Evolutionary conservation across 306 rosid genomes (phyloP).

Genomic region (Glycyrrhiza uralensis): DNA sequence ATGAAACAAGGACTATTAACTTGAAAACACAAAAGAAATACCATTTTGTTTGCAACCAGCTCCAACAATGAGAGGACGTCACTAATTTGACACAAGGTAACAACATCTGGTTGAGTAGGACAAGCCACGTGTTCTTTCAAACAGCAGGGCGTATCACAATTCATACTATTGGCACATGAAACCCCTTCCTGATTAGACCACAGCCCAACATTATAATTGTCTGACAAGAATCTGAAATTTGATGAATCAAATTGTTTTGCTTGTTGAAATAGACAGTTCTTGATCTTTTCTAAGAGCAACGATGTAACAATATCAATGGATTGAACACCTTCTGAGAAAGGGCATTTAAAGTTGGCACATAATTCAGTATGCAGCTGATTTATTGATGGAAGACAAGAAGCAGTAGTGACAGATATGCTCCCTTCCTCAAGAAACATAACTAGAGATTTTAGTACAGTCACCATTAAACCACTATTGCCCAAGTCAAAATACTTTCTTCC

Average conservation of each 20-base stretch:
- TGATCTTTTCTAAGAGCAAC: slow-evolving; percentile 47
- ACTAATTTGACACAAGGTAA: slow-evolving; percentile 38
- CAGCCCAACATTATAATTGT: slow-evolving; percentile 20
- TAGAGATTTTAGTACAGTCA: slow-evolving; percentile 59
- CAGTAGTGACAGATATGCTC: slow-evolving; percentile 29
- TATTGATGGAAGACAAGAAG: slow-evolving; percentile 34
- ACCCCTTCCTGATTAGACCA: slow-evolving; percentile 26
- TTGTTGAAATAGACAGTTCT: slow-evolving; percentile 22
- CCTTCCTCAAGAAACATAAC: slow-evolving; percentile 50
- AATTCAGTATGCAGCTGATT: slow-evolving; percentile 34
- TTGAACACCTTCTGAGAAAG: slow-evolving; percentile 52
- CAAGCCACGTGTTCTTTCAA: slow-evolving; percentile 28
- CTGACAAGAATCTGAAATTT: slow-evolving; percentile 18
- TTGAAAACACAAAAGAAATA: slow-evolving; percentile 32
- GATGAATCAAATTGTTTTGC: slow-evolving; percentile 12
- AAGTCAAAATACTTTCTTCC: slow-evolving; percentile 46
- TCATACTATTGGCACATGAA: slow-evolving; percentile 14
- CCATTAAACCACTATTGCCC: slow-evolving; percentile 31
- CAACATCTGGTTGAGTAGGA: slow-evolving; percentile 24
- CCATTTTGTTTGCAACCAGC: slow-evolving; percentile 64
- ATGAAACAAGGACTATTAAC: not conserved
- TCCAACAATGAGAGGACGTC: slow-evolving; percentile 68
- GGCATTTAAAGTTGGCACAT: slow-evolving; percentile 49
- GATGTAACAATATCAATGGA: slow-evolving; percentile 41
- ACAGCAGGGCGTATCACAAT: slow-evolving; percentile 35